A percentile compares a stretch with the other conserved stretches of the same genome.
phyloP scores from a whole-genome alignment of 768 basidiomycete genomes.

The Lactifluus rugatus region DNA sequence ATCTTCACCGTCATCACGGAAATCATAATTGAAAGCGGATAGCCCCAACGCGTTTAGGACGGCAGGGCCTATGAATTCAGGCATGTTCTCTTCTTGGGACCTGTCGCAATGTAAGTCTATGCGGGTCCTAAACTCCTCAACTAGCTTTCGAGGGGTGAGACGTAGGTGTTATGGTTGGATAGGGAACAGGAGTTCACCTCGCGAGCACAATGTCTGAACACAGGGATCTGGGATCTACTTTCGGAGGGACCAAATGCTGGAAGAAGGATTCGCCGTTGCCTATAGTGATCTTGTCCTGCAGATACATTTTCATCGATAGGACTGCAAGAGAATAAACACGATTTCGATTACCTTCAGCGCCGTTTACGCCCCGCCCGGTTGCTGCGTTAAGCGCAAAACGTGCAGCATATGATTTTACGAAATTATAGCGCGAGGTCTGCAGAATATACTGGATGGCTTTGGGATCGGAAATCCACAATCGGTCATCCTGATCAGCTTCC shows the following conservation, averaged over 20 bases:
- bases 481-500: constrained; percentile 1
- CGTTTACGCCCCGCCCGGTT: constrained; percentile 11
- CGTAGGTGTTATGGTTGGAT: not conserved
- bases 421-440: constrained; percentile 14
- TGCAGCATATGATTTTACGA: constrained; percentile 15
- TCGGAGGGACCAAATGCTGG: constrained; percentile 10
- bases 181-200: constrained; percentile 1
- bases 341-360: constrained; percentile 9
- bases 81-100: constrained; percentile 7
- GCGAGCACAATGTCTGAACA: constrained; percentile 12
- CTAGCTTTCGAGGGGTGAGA: not conserved
- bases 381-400: constrained; percentile 14
- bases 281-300: constrained; percentile 9
- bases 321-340: too few relatives aligned
- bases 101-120: not conserved
- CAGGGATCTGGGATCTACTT: constrained; percentile 2
- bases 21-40: constrained; percentile 14
- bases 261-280: constrained; percentile 8
- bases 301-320: not conserved
- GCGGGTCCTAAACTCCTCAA: not conserved
- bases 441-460: constrained; percentile 16
- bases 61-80: constrained; percentile 5
- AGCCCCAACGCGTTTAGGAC: constrained; percentile 13
- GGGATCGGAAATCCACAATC: constrained; percentile 12
- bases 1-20: constrained; percentile 8